Evolutionary conservation across 2,329 filamentous ascomycete species (phyloP).

Genomic region (Trematosphaeria pertusa): DNA sequence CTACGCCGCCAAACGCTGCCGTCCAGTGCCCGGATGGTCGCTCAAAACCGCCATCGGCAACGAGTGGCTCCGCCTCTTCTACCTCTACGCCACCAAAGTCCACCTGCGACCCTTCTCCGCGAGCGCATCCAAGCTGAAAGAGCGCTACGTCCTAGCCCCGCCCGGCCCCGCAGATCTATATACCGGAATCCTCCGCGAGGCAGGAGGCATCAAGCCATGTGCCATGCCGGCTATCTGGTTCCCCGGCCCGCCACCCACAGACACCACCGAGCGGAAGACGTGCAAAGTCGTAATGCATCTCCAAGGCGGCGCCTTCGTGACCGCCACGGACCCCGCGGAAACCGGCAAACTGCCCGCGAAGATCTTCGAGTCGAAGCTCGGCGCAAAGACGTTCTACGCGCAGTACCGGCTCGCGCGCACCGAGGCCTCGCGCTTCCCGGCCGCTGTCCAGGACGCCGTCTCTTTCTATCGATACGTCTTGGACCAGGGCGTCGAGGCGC

Average conservation of each 20-base stretch:
- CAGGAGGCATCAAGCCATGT: slow-evolving; percentile 34
- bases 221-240: slow-evolving; percentile 42
- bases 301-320: slow-evolving; percentile 53
- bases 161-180: slow-evolving; percentile 15
- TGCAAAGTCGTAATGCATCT: slow-evolving; percentile 49
- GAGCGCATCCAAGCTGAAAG: slow-evolving; percentile 1
- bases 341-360: slow-evolving; percentile 14
- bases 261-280: neutral
- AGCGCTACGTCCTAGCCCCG: slow-evolving; percentile 22
- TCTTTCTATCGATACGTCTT: slow-evolving; percentile 51
- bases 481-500: slow-evolving; percentile 37
- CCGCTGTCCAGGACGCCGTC: slow-evolving; percentile 54
- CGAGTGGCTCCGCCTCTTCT: slow-evolving; percentile 31
- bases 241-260: slow-evolving; percentile 21
- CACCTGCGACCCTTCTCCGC: slow-evolving; percentile 21
- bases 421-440: slow-evolving; percentile 49
- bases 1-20: slow-evolving; percentile 27
- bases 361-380: slow-evolving; percentile 32
- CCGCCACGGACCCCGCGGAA: slow-evolving; percentile 40
- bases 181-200: slow-evolving; percentile 9
- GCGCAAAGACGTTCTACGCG: slow-evolving; percentile 40
- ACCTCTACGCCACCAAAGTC: slow-evolving; percentile 31
- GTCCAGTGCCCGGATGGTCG: slow-evolving; percentile 38
- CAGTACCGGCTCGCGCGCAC: slow-evolving; percentile 53
- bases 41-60: slow-evolving; percentile 34